Conservation (phyloP, 2,329 filamentous ascomycete genomes). For the Escovopsis sp. region DNA sequence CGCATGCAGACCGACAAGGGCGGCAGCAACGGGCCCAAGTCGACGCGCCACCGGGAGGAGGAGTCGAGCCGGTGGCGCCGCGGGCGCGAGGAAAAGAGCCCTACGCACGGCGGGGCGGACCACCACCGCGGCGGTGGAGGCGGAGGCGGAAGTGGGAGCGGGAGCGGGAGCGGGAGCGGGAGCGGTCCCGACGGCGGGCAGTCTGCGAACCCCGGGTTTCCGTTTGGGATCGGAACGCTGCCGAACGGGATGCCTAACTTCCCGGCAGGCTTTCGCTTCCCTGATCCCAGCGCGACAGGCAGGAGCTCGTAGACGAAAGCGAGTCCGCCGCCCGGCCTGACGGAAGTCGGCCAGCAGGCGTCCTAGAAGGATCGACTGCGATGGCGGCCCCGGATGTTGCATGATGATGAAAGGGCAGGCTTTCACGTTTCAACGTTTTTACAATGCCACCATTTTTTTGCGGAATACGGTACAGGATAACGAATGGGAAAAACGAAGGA, state of each 20-base stretch:
- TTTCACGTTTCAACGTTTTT: too few relatives aligned
- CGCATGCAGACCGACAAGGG: conserved; percentile 57
- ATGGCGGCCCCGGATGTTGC: too few relatives aligned
- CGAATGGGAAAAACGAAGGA: too few relatives aligned
- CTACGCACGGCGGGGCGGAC: neutral
- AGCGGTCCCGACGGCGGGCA: conserved; percentile 2
- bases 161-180: too few relatives aligned
- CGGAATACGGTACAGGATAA: too few relatives aligned
- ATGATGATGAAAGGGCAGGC: too few relatives aligned
- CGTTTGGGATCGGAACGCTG: conserved; percentile 25
- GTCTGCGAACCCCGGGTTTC: conserved; percentile 17
- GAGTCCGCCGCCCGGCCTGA: too few relatives aligned
- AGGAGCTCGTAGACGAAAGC: neutral
- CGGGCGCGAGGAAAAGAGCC: conserved; percentile 15
- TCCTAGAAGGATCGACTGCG: too few relatives aligned
- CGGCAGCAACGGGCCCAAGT: conserved; percentile 50
- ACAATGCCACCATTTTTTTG: too few relatives aligned
- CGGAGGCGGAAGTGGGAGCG: conserved; percentile 2
- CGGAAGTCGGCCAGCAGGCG: too few relatives aligned
- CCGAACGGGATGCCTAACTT: conserved; percentile 30
- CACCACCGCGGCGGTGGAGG: neutral
- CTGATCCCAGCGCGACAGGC: conserved; percentile 16
- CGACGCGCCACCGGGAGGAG: conserved; percentile 32
- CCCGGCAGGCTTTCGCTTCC: conserved; percentile 24
- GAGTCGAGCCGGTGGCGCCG: conserved; percentile 20